Conservation (phyloP, 805 yeast genomes). For the Starmerella lactis-condensi region DNA sequence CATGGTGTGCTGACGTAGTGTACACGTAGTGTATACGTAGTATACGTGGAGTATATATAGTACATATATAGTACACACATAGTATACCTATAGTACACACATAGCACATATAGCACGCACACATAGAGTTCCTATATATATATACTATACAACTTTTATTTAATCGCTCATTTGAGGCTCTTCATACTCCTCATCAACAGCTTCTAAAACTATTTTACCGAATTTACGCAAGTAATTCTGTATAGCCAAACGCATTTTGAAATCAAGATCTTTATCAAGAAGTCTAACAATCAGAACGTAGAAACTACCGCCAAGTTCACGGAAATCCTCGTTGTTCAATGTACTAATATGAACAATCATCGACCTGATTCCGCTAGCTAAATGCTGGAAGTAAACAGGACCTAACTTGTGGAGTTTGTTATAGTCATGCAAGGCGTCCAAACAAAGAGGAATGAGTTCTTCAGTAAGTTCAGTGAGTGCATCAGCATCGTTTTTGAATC, state of each 20-base stretch:
- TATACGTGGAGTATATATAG: no score
- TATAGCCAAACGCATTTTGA: conserved; percentile 22
- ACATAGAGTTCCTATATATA: no score
- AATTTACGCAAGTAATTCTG: conserved; percentile 26
- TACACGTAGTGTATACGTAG: no score
- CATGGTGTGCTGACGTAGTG: no score
- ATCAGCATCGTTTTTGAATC: conserved; percentile 28
- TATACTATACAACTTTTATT: no score
- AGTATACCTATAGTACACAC: no score
- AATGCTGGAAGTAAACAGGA: conserved; percentile 57
- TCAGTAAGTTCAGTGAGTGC: conserved; percentile 35
- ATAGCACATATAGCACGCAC: no score
- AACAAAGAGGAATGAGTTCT: conserved; percentile 49
- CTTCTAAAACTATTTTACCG: conserved; percentile 31
- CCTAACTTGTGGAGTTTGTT: conserved; percentile 49
- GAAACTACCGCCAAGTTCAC: conserved; percentile 10
- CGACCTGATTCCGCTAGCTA: conserved; percentile 87
- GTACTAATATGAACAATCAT: conserved; percentile 66
- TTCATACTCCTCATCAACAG: no score
- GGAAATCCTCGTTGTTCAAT: conserved; percentile 57
- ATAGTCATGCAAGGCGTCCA: conserved; percentile 50
- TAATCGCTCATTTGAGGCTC: no score
- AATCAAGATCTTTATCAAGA: conserved; percentile 23
- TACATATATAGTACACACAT: no score
- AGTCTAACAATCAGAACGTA: conserved; percentile 18